Evolutionary conservation across 2,329 filamentous ascomycete species (phyloP).

Genomic region (Rutstroemia sp.): DNA sequence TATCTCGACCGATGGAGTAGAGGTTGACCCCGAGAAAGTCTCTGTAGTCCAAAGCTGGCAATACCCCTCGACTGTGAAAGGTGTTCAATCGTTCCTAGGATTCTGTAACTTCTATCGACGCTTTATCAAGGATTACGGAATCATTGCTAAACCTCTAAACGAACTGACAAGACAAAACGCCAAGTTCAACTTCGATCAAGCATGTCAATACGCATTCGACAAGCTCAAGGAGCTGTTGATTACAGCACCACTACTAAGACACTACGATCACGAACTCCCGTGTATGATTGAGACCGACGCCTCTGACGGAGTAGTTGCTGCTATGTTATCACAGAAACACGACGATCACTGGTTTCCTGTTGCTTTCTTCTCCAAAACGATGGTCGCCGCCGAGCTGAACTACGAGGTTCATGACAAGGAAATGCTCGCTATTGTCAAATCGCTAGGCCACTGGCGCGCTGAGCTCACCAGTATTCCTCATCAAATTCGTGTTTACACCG

Average conservation of each 20-base stretch:
- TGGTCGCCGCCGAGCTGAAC: conserved; percentile 21
- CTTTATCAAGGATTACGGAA: conserved; percentile 10
- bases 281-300: conserved; percentile 7
- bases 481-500: neutral
- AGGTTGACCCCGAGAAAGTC: too few species aligned
- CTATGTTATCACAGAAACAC: conserved; percentile 5
- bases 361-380: conserved; percentile 23
- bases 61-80: too few species aligned
- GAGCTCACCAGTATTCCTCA: neutral
- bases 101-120: conserved; percentile 14
- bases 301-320: conserved; percentile 8
- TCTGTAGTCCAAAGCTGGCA: too few species aligned
- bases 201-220: too few species aligned
- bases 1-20: too few species aligned
- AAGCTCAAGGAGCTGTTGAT: neutral
- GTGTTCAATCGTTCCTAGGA: neutral
- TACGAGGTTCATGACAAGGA: conserved; percentile 30
- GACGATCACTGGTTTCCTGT: conserved; percentile 12
- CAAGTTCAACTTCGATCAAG: too few species aligned
- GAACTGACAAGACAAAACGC: neutral
- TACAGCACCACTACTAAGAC: neutral
- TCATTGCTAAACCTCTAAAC: neutral
- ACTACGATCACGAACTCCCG: neutral
- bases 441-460: conserved; percentile 5
- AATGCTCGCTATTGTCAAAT: conserved; percentile 25